A percentile compares a stretch with the other conserved stretches of the same genome.
Evolutionary conservation across 768 basidiomycete species (phyloP).

Genomic region (Rhodotorula babjevae): DNA sequence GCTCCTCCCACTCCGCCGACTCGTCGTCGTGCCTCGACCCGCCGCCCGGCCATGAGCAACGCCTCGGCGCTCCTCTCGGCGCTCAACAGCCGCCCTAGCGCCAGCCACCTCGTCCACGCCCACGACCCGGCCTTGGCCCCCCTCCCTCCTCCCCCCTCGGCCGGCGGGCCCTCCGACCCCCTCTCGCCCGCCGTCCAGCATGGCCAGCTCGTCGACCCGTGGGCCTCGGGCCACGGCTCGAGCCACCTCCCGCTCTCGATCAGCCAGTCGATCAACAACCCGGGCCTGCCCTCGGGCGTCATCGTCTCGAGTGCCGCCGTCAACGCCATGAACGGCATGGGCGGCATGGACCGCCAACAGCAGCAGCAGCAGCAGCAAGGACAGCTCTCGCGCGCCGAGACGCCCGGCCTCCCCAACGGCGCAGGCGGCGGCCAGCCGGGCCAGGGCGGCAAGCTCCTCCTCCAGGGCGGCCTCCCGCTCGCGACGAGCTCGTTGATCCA

Average conservation of each 20-base stretch:
- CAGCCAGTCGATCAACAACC: conserved; percentile 45
- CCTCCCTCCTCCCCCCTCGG: conserved; percentile 9
- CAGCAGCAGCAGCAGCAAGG: neutral
- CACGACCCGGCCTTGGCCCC: neutral
- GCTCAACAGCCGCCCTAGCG: conserved; percentile 25
- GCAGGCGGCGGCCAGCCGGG: conserved; percentile 10
- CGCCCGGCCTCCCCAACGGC: conserved; percentile 36
- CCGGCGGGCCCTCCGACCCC: conserved; percentile 1
- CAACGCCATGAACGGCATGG: conserved; percentile 34
- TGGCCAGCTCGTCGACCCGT: conserved; percentile 43
- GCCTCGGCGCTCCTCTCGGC: conserved; percentile 29
- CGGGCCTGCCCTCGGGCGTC: conserved; percentile 40
- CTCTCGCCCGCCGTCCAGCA: conserved; percentile 41
- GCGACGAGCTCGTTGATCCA: conserved; percentile 37
- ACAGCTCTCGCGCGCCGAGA: conserved; percentile 30
- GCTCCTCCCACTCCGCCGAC: neutral
- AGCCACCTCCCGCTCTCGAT: conserved; percentile 37
- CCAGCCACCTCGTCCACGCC: neutral
- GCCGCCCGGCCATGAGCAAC: conserved; percentile 18
- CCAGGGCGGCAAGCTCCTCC: conserved; percentile 31
- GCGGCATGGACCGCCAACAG: conserved; percentile 9
- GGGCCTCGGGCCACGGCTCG: neutral
- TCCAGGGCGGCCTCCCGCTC: conserved; percentile 16
- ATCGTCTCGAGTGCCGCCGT: conserved; percentile 37
- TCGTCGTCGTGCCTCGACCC: neutral